Evolutionary conservation across 352 stramenopile genomes (phyloP).

Genomic region (Globisporangium nodosum): DNA sequence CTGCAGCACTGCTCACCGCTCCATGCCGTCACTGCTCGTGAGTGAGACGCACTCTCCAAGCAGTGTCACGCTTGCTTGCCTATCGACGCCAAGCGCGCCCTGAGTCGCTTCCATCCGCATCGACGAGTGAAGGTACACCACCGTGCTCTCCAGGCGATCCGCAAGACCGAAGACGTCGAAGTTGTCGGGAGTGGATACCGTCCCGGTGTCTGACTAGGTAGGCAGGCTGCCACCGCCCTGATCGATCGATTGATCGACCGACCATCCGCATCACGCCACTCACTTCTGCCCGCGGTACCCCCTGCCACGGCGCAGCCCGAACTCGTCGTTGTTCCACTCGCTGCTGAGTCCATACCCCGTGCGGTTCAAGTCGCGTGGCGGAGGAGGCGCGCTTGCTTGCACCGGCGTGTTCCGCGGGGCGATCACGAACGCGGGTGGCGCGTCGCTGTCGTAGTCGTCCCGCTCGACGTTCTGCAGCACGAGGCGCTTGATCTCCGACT

Average conservation of each 20-base stretch:
- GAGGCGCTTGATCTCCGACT: slow-evolving; percentile 84
- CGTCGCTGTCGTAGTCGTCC: slow-evolving; percentile 55
- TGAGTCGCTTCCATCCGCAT: too few relatives aligned
- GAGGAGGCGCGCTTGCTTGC: slow-evolving; percentile 13
- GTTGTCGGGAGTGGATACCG: too few relatives aligned
- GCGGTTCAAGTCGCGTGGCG: slow-evolving; percentile 24
- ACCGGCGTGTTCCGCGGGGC: slow-evolving; percentile 6
- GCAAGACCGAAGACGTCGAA: too few relatives aligned
- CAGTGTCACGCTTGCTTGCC: not conserved
- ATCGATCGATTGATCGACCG: not conserved
- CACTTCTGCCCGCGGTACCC: slow-evolving; percentile 64
- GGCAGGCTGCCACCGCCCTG: too few relatives aligned
- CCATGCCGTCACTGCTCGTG: not conserved
- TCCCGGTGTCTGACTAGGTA: too few relatives aligned
- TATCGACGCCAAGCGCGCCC: too few relatives aligned
- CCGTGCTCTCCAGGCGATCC: too few relatives aligned
- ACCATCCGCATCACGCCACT: not conserved
- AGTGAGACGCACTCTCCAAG: not conserved
- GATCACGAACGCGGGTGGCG: slow-evolving; percentile 8
- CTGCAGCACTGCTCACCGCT: not conserved
- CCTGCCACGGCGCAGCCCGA: slow-evolving; percentile 60
- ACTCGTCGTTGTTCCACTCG: slow-evolving; percentile 86
- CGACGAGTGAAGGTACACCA: too few relatives aligned
- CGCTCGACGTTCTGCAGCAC: slow-evolving; percentile 85
- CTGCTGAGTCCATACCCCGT: slow-evolving; percentile 55